Conservation (phyloP, 176 grass and related monocot genomes). For the Raddia guianensis region DNA sequence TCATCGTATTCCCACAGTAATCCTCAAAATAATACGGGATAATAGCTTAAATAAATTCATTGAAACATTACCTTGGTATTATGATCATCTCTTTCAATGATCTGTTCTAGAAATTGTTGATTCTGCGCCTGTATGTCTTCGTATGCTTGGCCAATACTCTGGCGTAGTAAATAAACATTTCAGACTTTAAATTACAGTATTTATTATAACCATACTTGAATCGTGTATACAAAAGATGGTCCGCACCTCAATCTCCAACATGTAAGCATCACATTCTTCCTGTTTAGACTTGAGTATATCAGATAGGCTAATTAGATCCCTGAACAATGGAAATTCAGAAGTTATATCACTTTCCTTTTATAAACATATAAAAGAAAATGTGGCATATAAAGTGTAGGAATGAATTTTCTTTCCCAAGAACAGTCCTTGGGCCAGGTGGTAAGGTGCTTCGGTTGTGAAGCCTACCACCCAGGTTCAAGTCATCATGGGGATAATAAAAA, state of each 20-base stretch:
- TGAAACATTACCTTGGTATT: slow-evolving; percentile 77
- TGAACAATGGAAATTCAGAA: slow-evolving; percentile 8
- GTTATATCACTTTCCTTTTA: not conserved
- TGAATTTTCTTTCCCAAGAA: slow-evolving; percentile 4
- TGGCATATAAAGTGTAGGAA: slow-evolving; percentile 15
- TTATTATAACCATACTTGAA: slow-evolving; percentile 22
- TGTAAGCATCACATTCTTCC: slow-evolving; percentile 75
- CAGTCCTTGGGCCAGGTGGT: not conserved
- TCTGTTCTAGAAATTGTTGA: slow-evolving; percentile 90
- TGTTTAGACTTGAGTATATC: slow-evolving; percentile 79
- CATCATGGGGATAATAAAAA: too few relatives aligned
- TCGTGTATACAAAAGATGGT: slow-evolving; percentile 25
- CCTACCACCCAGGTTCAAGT: too few relatives aligned
- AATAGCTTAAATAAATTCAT: slow-evolving; percentile 29
- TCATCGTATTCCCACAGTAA: not conserved
- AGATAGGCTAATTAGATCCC: slow-evolving; percentile 41
- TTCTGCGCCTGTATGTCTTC: slow-evolving; percentile 92
- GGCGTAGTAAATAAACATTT: slow-evolving; percentile 36
- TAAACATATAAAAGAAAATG: slow-evolving; percentile 14
- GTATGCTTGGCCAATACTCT: slow-evolving; percentile 93
- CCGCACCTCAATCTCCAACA: slow-evolving; percentile 87
- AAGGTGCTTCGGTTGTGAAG: too few relatives aligned
- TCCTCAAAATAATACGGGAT: not conserved
- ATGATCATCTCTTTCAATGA: slow-evolving; percentile 94
- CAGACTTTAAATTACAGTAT: slow-evolving; percentile 28